phyloP scores from a whole-genome alignment of 768 basidiomycete species.

The Cubamyces sp. region DNA sequence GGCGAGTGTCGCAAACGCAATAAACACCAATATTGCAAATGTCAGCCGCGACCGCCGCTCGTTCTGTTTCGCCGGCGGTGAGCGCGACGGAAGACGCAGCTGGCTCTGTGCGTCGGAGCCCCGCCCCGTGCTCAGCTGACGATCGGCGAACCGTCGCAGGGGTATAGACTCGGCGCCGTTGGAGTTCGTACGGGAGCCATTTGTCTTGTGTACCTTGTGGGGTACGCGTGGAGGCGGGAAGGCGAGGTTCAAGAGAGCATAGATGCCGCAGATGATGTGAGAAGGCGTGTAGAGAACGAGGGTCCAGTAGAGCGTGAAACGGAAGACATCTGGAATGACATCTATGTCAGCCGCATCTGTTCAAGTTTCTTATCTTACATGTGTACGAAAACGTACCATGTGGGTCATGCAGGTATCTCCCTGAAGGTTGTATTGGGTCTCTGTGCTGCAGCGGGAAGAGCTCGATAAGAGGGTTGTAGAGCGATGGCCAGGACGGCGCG shows the following conservation, averaged over 20 bases:
- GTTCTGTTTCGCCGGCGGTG: slow-evolving; percentile 33
- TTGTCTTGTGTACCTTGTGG: slow-evolving; percentile 9
- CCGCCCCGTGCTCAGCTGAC: background rate
- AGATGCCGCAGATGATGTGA: slow-evolving; percentile 43
- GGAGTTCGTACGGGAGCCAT: background rate
- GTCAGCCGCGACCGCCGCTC: slow-evolving; percentile 41
- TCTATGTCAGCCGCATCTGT: background rate
- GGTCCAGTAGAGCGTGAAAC: slow-evolving; percentile 53
- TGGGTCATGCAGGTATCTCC: slow-evolving; percentile 41
- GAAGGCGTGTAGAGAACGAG: slow-evolving; percentile 49
- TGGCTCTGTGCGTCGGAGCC: background rate
- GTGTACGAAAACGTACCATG: slow-evolving; percentile 33
- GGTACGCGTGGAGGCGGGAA: slow-evolving; percentile 39
- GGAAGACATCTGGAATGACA: slow-evolving; percentile 43
- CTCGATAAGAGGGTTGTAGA: slow-evolving; percentile 44
- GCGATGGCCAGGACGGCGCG: slow-evolving; percentile 35
- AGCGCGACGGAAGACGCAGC: slow-evolving; percentile 14
- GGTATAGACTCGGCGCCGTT: slow-evolving; percentile 25
- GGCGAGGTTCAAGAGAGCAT: slow-evolving; percentile 47
- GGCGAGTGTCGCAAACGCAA: slow-evolving; percentile 40
- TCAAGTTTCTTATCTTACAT: background rate
- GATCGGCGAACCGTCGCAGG: slow-evolving; percentile 9
- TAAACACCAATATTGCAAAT: slow-evolving; percentile 45
- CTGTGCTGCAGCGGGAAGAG: slow-evolving; percentile 34
- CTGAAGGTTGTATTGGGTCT: slow-evolving; percentile 37